Evolutionary conservation across 768 basidiomycete species (phyloP), one percentile per base, ranked within the genome.

Genomic region (Tulasnella sp.): DNA sequence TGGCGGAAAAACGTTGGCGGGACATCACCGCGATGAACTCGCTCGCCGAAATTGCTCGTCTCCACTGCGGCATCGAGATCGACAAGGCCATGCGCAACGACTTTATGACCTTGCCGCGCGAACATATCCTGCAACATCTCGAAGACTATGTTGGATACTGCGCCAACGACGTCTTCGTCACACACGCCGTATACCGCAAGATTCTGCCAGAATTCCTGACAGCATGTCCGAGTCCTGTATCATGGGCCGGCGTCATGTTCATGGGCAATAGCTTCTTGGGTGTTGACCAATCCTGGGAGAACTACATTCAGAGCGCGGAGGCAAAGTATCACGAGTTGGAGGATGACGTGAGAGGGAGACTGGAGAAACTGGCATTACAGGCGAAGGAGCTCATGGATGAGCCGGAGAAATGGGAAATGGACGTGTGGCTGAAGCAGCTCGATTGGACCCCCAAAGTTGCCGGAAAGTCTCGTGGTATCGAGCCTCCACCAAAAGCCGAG

Each of bases 251-350:
- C 4, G 77, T 92, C 25, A 70, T 93, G 40, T 80, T 80, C 3
- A 98, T 99, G 96, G 87, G 89, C 0, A 88, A 84, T 15, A 83
- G 86, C 49, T 88, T 97, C 65, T 72, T 99, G 39, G 83, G 90
- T 1, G 91, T 98, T 46, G 86, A 98, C 66, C 75, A 90, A 63
- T 75, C 78, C 51, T 98, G 94, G 96, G 81, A 92, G 60, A 70
- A 71, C 11, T 98, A 98, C 69, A 67, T 97, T 17, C 71, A 76
- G 34, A 76, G 74, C 12, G 89, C 94, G 0, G 94, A 99, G 64
- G 68, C 67, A 23, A 82, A 79, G 14, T 97, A 87, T 69, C 70
- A 71, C 21, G 79, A 82, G 52, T 71, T 94, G 49, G 81, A 84
- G 58, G 73, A 75, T n/a, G 75, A 73, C 39, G 76, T 88, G 37